Base-by-base conservation (phyloP, 1,139 yeast genomes). In the Saccharomyces hybrid region DNA sequence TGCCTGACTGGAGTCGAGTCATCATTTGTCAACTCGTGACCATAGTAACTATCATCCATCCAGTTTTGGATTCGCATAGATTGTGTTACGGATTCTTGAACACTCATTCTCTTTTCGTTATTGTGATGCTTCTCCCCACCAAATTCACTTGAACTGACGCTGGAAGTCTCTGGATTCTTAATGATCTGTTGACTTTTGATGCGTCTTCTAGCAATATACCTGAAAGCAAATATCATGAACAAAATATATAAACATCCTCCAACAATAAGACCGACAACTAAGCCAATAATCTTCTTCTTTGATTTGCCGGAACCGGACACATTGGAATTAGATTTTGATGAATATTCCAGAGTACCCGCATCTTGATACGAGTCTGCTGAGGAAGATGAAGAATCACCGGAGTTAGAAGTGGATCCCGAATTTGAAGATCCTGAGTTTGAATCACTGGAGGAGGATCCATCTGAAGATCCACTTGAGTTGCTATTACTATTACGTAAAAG, bases 231-330 rank as follows among this genome's bases (percentile, higher is more conserved):
- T 26, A 73, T 61, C 77, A 85, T 77, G 47, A 81, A 72, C 1
- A 80, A 73, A 68, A 84, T 73, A 68, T 84, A 85, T 27, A 78
- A 68, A 6, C 78, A 73, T 55, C 84, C 80, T 54, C 91, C 93
- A 28, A 80, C 79, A 26, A 84, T 81, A n/a, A 87, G 81, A 55
- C 90, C 90, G 51, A 84, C 73, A 28, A 85, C 77, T 34, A 84
- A 74, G 41, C 86, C 87, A 19, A 82, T 79, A 48, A 82, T 74
- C 55, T 75, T 75, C 29, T 60, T 60, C 51, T 62, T 65, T 48
- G 53, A 57, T 26, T 77, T 79, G 50, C 73, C 55, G 5, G 68
- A 60, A 1, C 64, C 41, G 26, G 57, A 52, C 3, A 58, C 28
- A 23, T 44, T 48, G 29, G 23, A 19, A 19, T 47, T 27, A 25